A percentile compares a stretch with the other conserved stretches of the same genome.
These are phyloP conservation scores for Colletotrichum sp. DNA, from an alignment of 2,329 filamentous ascomycete species.

Conservation along the genomic window DNA sequence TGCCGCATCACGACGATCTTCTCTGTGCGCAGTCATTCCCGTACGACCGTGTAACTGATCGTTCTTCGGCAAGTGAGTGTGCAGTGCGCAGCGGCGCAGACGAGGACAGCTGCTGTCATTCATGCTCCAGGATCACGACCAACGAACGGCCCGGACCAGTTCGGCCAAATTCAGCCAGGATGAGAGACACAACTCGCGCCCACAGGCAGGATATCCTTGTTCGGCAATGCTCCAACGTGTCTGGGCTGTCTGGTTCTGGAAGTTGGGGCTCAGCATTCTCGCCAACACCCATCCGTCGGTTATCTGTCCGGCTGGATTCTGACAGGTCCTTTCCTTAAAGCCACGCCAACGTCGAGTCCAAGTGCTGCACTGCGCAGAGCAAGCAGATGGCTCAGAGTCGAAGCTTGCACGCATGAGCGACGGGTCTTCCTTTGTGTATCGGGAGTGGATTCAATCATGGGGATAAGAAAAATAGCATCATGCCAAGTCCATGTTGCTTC, in stretches of 20 bases:
- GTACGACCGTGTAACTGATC: constrained; percentile 8
- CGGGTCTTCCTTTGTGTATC: background rate
- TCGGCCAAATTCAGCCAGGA: background rate
- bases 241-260: background rate
- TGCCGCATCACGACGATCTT: background rate
- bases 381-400: background rate
- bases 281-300: background rate
- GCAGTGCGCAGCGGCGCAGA: background rate
- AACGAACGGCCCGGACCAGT: background rate
- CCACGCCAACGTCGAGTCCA: background rate
- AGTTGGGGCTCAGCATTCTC: background rate
- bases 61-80: background rate
- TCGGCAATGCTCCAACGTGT: background rate
- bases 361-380: background rate
- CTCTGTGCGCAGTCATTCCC: background rate
- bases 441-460: background rate
- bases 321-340: background rate
- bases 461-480: background rate
- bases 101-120: background rate
- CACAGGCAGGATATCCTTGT: background rate
- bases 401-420: background rate
- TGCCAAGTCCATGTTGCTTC: background rate
- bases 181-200: background rate
- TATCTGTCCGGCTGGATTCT: background rate
- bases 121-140: background rate